Evolutionary conservation across 768 basidiomycete species (phyloP).

Genomic region (Pleurotus citrinopileatus): DNA sequence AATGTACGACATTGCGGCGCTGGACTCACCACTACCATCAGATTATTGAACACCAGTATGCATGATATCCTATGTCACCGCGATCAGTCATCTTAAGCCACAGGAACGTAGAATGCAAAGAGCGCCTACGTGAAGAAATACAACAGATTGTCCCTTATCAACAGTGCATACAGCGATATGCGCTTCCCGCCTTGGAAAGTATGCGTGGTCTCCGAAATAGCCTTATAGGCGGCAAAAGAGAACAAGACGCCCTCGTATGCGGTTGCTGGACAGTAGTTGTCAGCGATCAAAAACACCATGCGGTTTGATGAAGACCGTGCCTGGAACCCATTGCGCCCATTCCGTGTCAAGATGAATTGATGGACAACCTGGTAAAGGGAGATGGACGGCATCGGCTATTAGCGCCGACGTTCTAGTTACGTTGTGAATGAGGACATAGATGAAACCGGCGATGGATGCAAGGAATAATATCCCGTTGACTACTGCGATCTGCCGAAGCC

Average conservation of each 20-base stretch:
- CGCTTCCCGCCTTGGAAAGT: constrained; percentile 22
- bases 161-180: constrained; percentile 28
- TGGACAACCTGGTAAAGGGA: constrained; percentile 42
- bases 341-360: constrained; percentile 36
- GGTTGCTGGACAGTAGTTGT: constrained; percentile 22
- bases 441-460: constrained; percentile 35
- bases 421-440: constrained; percentile 39
- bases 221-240: constrained; percentile 35
- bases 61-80: constrained; percentile 27
- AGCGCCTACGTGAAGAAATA: constrained; percentile 40
- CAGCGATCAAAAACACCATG: background rate
- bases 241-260: constrained; percentile 41
- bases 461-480: constrained; percentile 38
- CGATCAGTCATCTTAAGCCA: background rate
- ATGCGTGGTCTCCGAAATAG: constrained; percentile 21
- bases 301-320: background rate
- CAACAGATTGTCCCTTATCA: constrained; percentile 40
- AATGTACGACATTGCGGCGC: background rate
- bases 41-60: constrained; percentile 41
- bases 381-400: constrained; percentile 30
- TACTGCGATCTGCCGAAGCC: constrained; percentile 27
- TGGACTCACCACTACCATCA: constrained; percentile 39
- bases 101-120: background rate
- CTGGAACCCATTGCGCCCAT: constrained; percentile 41
- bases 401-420: constrained; percentile 28